These are phyloP conservation scores for Jatropha curcas DNA, from an alignment of 345 rosid species.

Conservation along the genomic window DNA sequence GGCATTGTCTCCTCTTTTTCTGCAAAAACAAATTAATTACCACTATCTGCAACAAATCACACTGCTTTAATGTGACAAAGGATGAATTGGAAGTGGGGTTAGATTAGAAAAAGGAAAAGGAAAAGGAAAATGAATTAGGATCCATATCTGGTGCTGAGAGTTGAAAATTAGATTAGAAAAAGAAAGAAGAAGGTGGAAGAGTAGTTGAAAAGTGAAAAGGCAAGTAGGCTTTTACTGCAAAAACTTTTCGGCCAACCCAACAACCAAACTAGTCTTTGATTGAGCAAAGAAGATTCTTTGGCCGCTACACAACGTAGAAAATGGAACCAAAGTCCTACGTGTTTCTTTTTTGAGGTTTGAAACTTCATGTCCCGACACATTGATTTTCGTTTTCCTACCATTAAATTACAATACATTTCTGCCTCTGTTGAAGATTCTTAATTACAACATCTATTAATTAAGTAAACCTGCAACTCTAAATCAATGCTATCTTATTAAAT, in stretches of 20 bases:
- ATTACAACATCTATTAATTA: neutral
- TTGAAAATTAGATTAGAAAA: neutral
- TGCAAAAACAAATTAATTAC: conserved; percentile 3
- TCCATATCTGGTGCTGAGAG: neutral
- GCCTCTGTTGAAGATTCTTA: conserved; percentile 13
- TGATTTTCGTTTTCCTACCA: conserved; percentile 31
- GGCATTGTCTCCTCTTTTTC: conserved; percentile 25
- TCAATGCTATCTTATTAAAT: no score
- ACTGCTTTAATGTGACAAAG: neutral
- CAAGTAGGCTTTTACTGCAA: conserved; percentile 22
- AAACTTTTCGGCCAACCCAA: no score
- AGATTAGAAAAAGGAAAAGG: no score
- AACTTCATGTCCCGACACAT: conserved; percentile 28
- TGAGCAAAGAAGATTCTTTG: conserved; percentile 39
- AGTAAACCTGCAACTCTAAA: no score
- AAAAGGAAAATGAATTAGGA: no score
- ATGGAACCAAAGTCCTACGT: conserved; percentile 25
- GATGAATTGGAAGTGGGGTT: no score
- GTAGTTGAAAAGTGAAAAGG: conserved; percentile 56
- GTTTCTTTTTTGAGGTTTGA: neutral
- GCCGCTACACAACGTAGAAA: conserved; percentile 38
- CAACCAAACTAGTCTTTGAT: neutral
- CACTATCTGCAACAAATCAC: neutral
- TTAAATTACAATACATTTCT: neutral
- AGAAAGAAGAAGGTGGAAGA: conserved; percentile 22